These are phyloP conservation scores for Komagataella kurtzmanii DNA, from an alignment of 805 yeast genomes.

Conservation along the genomic window DNA sequence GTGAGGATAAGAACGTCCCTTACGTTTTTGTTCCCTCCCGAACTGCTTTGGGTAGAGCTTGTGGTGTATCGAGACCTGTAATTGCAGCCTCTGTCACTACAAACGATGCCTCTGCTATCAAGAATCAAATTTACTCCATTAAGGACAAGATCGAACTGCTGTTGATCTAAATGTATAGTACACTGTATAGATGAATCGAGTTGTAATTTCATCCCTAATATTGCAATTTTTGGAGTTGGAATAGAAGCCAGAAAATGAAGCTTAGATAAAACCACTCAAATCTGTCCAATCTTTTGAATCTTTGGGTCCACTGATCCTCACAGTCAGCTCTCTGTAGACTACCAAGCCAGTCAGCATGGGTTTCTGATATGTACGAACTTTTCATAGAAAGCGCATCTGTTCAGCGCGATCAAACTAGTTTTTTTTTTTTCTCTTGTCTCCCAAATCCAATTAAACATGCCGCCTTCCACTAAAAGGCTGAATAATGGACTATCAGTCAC, in stretches of 20 bases:
- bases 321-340: neutral
- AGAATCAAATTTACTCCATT: conserved; percentile 91
- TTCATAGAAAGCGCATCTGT: no score
- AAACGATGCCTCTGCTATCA: conserved; percentile 95
- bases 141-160: conserved; percentile 99
- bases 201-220: neutral
- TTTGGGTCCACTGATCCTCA: neutral
- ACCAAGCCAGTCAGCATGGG: neutral
- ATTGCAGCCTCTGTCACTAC: conserved; percentile 97
- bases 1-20: conserved; percentile 99
- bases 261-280: no score
- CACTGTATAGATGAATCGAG: neutral
- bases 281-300: no score
- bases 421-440: neutral
- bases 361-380: neutral
- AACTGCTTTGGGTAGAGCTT: conserved; percentile 98
- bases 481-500: conserved; percentile 51
- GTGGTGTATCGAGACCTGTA: conserved; percentile 99
- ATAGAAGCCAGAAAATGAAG: no score
- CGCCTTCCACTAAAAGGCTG: conserved; percentile 24
- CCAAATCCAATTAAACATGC: neutral
- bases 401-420: neutral
- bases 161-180: conserved; percentile 44
- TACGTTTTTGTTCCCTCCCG: conserved; percentile 98
- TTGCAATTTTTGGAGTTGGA: neutral